Base-by-base conservation (phyloP, 805 yeast genomes). In the Myxozyma lipomycoides region DNA sequence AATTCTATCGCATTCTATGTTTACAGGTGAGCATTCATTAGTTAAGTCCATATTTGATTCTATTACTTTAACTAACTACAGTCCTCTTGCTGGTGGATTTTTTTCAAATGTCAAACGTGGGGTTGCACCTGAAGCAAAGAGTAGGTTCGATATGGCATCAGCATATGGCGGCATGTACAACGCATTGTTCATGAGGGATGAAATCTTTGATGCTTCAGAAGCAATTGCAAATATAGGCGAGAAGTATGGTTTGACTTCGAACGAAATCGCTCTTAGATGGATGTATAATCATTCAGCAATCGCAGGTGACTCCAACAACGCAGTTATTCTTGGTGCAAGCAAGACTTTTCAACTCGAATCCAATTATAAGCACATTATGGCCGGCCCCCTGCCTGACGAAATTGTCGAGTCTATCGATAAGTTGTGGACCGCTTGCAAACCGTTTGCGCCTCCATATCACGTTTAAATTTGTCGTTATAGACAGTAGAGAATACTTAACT, bases 301-400 rank as follows among this genome's bases (percentile, higher is more conserved):
- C 22, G 22, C 47, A 18, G 50, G 47, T 12, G n/a, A n/a, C n/a
- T n/a, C n/a, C n/a, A 50, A 51, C 15, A 57, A 54, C 39, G 58
- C 58, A n/a, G 47, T 54, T 45, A 51, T 54, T 25, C 12, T 54
- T 15, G 58, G 58, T 18, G 55, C 58, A 12, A 46, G 49, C 23
- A 52, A 37, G 12, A 26, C 47, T 23, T 41, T 35, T 37, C 58
- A 54, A 34, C 47, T 52, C 32, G 34, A 44, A 19, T 47, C 51
- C 37, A 52, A 47, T 32, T 46, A 51, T 7, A 36, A 3, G 9
- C 42, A 64, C 17, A 61, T 64, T 9, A 28, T 49, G 9, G 64
- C 55, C n/a, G 67, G 67, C 12, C 56, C 54, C n/a, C 42, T 63
- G 36, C 59, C 59, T 7, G 50, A 49, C 4, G 61, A 58, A 18